Base-by-base conservation (phyloP, 2,329 filamentous ascomycete species). In the Cyphellophora attinorum region DNA sequence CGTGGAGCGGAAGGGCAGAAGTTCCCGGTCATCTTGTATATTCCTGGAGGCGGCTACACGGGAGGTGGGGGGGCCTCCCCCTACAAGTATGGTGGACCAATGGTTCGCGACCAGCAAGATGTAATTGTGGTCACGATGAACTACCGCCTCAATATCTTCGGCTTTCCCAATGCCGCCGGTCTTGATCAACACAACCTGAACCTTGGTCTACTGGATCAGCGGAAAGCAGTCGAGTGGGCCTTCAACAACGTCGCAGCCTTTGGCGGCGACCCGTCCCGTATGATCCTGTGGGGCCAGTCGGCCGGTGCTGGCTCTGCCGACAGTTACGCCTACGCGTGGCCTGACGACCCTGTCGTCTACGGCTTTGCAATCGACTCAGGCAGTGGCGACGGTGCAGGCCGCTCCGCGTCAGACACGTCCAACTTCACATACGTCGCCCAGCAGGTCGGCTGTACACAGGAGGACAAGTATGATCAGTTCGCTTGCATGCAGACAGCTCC, bases 191-290 rank as follows among this genome's bases (percentile, higher is more conserved):
- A 42, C 3, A 29, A 39, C 27, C 59, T 65, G 4, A 85, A 85
- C 47, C 55, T 79, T 13, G 80, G 80, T 2, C 33, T 74, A 12
- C 42, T 51, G 19, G 57, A 61, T 30, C 58, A 61, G 30, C 48
- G 58, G 16, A 37, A 58, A 6, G 57, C 54, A 2, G 49, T 61
- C 5, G 49, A 55, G n/a, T 61, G 58, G 58, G 42, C 60, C 8
- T 48, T 54, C 19, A 54, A 59, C 29, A 59, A 59, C 12, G 58
- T 60, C 27, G 51, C 38, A 13, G 51, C 51, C 2, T 60, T 58
- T 34, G 54, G 55, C 8, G 55, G 56, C 2, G 53, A 57, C 32
- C 54, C 55, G 6, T 34, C 39, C 13, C 58, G 57, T 38, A 51
- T 61, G 14, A 59, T 56, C 3, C 58, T 60, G 11, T 55, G 59